Conservation (phyloP, 1,284 basidiomycete species). For the Trichosporon asahii region DNA sequence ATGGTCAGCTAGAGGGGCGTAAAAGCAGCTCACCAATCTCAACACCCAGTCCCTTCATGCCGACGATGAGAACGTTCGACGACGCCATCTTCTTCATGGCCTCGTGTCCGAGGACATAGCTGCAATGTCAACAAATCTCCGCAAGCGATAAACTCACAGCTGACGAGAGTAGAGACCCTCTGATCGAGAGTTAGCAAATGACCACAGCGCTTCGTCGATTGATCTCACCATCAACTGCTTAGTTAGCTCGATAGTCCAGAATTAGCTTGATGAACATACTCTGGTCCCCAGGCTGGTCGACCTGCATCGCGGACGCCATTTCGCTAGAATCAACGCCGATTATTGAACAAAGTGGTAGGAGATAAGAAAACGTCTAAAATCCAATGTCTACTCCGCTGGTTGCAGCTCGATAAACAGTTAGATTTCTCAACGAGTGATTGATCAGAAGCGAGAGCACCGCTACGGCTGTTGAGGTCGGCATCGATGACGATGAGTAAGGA, state of each 20-base stretch:
- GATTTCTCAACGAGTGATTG: conserved; percentile 1
- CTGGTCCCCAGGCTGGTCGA: conserved; percentile 44
- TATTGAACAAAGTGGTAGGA: background rate
- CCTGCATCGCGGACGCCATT: conserved; percentile 49
- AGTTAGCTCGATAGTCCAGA: conserved; percentile 7
- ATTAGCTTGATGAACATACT: conserved; percentile 30
- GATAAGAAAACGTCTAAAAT: background rate
- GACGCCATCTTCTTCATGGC: conserved; percentile 99
- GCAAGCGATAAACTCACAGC: conserved; percentile 62
- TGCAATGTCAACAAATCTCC: conserved; percentile 49
- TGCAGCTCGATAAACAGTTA: conserved; percentile 2
- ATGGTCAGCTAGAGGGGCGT: background rate
- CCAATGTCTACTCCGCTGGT: background rate
- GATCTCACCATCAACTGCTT: conserved; percentile 44
- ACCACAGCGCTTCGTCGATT: background rate
- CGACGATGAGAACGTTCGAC: conserved; percentile 93
- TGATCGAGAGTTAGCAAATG: conserved; percentile 18
- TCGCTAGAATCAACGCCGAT: conserved; percentile 11
- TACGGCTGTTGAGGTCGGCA: background rate
- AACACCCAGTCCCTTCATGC: conserved; percentile 87
- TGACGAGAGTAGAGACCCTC: conserved; percentile 95
- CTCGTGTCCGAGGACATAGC: conserved; percentile 94
- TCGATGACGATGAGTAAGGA: conserved; percentile 9
- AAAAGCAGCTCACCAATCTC: conserved; percentile 71
- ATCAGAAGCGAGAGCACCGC: background rate